Conservation (phyloP, 2,329 filamentous ascomycete genomes). For the Huntiella savannae region DNA sequence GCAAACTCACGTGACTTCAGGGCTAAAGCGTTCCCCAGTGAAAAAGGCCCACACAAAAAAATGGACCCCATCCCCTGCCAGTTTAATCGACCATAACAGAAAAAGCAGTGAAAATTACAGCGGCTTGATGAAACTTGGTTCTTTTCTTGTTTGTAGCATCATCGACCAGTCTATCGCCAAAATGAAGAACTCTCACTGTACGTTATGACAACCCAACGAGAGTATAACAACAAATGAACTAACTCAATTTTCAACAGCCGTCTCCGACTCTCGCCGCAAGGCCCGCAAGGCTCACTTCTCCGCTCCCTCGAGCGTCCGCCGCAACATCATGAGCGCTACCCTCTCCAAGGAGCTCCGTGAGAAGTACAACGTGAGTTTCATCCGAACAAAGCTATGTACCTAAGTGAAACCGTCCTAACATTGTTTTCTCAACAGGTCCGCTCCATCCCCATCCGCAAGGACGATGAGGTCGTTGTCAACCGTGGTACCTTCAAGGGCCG, state of each 20-base stretch:
- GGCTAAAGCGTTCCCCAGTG: slow-evolving; percentile 1
- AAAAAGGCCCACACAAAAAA: slow-evolving; percentile 1
- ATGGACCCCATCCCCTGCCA: neutral
- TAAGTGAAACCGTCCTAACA: slow-evolving; percentile 2
- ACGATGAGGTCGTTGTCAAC: slow-evolving; percentile 84
- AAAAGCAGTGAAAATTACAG: neutral
- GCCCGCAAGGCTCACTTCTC: slow-evolving; percentile 96
- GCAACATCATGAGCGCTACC: slow-evolving; percentile 91
- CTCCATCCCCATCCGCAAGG: slow-evolving; percentile 92
- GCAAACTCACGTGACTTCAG: slow-evolving; percentile 5
- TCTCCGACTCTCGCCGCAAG: slow-evolving; percentile 83
- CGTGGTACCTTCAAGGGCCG: slow-evolving; percentile 92
- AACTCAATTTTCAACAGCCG: slow-evolving; percentile 22
- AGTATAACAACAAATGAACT: neutral
- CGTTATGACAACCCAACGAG: neutral
- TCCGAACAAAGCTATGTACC: neutral
- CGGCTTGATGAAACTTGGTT: slow-evolving; percentile 2
- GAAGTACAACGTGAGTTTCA: slow-evolving; percentile 78
- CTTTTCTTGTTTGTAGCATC: slow-evolving; percentile 7
- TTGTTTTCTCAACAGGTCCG: slow-evolving; percentile 44
- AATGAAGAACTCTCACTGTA: slow-evolving; percentile 11
- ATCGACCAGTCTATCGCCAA: slow-evolving; percentile 9
- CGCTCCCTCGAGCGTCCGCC: slow-evolving; percentile 84
- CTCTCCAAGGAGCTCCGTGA: slow-evolving; percentile 93
- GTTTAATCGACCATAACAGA: slow-evolving; percentile 4